Percentiles rank a stretch among this genome's conserved stretches.
phyloP scores from a whole-genome alignment of 768 basidiomycete genomes.

The Lentinula sp. region DNA sequence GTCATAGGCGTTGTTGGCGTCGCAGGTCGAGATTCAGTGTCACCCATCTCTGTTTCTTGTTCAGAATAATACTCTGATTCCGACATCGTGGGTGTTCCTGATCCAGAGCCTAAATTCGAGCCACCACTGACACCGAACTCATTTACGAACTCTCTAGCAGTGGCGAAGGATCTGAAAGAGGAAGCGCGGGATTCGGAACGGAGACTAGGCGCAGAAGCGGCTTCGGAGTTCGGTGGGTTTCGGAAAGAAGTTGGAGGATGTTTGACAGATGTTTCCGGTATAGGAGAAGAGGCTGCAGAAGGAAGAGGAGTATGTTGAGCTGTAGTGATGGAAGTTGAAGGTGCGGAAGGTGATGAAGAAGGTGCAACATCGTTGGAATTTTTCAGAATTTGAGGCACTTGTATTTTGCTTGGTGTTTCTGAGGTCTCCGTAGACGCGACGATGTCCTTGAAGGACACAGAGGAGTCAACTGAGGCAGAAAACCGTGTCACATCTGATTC shows the following conservation, averaged over 20 bases:
- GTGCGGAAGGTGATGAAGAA: not conserved
- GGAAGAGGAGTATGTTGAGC: not conserved
- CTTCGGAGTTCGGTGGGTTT: not conserved
- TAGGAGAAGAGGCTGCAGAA: not conserved
- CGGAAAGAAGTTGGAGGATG: slow-evolving; percentile 4
- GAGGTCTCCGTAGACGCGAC: not conserved
- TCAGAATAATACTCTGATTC: slow-evolving; percentile 7
- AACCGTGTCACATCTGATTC: not conserved
- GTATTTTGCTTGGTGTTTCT: not conserved
- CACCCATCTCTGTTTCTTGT: not conserved
- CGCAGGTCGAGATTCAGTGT: not conserved
- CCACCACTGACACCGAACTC: not conserved
- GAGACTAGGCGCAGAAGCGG: not conserved
- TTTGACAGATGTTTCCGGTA: not conserved
- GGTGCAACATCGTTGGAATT: not conserved
- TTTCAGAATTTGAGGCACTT: too few relatives aligned
- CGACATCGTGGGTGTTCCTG: not conserved
- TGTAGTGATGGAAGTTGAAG: not conserved
- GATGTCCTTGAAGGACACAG: not conserved
- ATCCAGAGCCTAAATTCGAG: not conserved
- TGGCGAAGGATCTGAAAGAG: slow-evolving; percentile 6
- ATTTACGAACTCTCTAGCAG: slow-evolving; percentile 1
- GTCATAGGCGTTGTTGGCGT: not conserved
- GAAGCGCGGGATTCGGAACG: slow-evolving; percentile 6
- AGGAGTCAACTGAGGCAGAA: not conserved